These are phyloP conservation scores for Glutinoglossum americanum DNA, from an alignment of 495 filamentous ascomycete genomes.

Conservation along the genomic window DNA sequence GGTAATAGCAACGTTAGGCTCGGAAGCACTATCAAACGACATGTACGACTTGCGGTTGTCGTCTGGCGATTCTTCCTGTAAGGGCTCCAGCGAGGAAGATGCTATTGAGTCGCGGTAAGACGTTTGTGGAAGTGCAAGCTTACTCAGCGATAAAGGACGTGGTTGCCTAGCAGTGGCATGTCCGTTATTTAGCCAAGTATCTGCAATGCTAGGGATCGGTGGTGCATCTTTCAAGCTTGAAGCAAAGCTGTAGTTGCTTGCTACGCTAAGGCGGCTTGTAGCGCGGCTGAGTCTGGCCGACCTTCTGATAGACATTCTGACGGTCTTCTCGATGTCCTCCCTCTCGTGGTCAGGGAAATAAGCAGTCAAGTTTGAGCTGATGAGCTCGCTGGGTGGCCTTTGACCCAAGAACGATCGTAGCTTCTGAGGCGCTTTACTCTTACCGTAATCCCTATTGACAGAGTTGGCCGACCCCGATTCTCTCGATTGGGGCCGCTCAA, in stretches of 20 bases:
- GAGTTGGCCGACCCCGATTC: neutral
- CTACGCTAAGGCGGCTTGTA: conserved; percentile 76
- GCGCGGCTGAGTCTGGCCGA: conserved; percentile 79
- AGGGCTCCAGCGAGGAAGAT: conserved; percentile 65
- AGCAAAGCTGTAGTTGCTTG: conserved; percentile 80
- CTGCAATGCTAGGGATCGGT: conserved; percentile 89
- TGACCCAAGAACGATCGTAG: conserved; percentile 68
- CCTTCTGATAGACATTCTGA: conserved; percentile 72
- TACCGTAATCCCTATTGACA: conserved; percentile 10
- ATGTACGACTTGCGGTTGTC: conserved; percentile 91
- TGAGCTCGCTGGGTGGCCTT: conserved; percentile 86
- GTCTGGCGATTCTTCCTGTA: conserved; percentile 86
- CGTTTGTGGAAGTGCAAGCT: conserved; percentile 29
- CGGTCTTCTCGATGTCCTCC: conserved; percentile 83
- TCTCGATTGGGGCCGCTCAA: conserved; percentile 30
- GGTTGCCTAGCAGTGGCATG: conserved; percentile 24
- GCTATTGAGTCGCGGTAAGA: conserved; percentile 69
- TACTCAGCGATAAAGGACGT: conserved; percentile 41
- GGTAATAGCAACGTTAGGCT: conserved; percentile 38
- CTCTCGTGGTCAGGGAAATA: conserved; percentile 93
- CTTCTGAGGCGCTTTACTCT: conserved; percentile 12
- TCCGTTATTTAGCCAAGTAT: conserved; percentile 60
- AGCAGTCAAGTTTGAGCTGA: conserved; percentile 81
- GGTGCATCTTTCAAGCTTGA: conserved; percentile 75
- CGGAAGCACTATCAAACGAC: conserved; percentile 74